These are phyloP conservation scores for Senecio squalidus DNA, from an alignment of 140 eudicot species.

Conservation along the genomic window DNA sequence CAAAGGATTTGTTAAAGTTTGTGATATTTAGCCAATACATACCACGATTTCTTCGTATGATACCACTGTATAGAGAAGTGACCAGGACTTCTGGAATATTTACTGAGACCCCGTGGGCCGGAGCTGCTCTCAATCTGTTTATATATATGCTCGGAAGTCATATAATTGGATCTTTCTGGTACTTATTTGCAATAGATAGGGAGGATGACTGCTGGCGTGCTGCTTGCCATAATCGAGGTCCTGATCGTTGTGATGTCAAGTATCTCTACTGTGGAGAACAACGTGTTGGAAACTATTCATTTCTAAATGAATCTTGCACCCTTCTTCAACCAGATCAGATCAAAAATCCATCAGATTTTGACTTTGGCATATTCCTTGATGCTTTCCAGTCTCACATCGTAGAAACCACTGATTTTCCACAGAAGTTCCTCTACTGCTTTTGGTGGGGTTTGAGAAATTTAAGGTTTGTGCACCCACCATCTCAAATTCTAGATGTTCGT, in stretches of 20 bases:
- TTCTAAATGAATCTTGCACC: constrained; percentile 36
- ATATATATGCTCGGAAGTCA: constrained; percentile 81
- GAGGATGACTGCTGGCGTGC: constrained; percentile 57
- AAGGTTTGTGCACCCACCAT: constrained; percentile 39
- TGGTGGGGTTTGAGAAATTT: constrained; percentile 91
- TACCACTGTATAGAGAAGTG: constrained; percentile 56
- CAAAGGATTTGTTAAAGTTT: constrained; percentile 56
- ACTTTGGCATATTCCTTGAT: constrained; percentile 73
- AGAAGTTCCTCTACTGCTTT: constrained; percentile 65
- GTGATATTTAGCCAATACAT: constrained; percentile 53
- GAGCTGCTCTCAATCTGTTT: constrained; percentile 77
- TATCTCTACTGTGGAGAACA: constrained; percentile 39
- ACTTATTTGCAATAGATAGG: constrained; percentile 66
- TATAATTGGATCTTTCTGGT: constrained; percentile 89
- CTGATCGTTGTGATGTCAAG: neutral
- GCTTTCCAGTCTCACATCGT: constrained; percentile 63
- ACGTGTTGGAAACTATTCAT: constrained; percentile 3
- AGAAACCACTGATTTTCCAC: constrained; percentile 40
- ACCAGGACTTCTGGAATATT: constrained; percentile 69
- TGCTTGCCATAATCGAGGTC: constrained; percentile 39
- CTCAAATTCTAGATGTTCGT: neutral
- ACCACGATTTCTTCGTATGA: constrained; percentile 59
- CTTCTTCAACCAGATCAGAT: constrained; percentile 32
- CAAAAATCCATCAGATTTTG: constrained; percentile 31
- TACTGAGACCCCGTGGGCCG: constrained; percentile 82